Evolutionary conservation across 2,329 filamentous ascomycete genomes (phyloP).

Genomic region (Hyphodiscus sp.): DNA sequence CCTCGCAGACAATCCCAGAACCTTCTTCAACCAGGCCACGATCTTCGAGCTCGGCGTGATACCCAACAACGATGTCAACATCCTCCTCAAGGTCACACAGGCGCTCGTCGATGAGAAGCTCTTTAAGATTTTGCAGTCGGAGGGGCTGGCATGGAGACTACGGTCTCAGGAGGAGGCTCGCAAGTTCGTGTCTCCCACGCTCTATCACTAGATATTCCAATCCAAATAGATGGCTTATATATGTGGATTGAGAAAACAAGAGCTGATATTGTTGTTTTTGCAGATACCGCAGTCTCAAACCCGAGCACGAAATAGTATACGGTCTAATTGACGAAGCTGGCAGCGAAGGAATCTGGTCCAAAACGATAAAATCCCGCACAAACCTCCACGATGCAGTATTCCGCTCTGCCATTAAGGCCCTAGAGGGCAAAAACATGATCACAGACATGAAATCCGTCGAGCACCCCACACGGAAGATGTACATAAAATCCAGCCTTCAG

Average conservation of each 20-base stretch:
- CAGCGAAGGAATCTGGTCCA: conserved; percentile 84
- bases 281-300: conserved; percentile 55
- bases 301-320: conserved; percentile 82
- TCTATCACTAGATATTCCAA: not conserved
- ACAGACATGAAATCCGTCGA: conserved; percentile 88
- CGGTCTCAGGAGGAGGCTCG: conserved; percentile 53
- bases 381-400: conserved; percentile 80
- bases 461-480: conserved; percentile 88
- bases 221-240: no score
- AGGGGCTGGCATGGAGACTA: conserved; percentile 50
- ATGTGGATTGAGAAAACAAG: no score
- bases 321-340: conserved; percentile 81
- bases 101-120: conserved; percentile 54
- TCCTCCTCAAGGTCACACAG: conserved; percentile 51
- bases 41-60: conserved; percentile 51
- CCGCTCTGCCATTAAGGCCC: conserved; percentile 73
- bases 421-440: conserved; percentile 77
- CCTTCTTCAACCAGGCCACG: conserved; percentile 51
- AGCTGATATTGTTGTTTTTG: conserved; percentile 7
- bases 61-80: conserved; percentile 47
- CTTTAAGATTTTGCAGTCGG: conserved; percentile 42
- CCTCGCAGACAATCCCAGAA: conserved; percentile 14
- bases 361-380: conserved; percentile 71
- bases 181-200: conserved; percentile 41
- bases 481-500: conserved; percentile 79